These are phyloP conservation scores for Cutaneotrichosporon dermatis DNA, from an alignment of 1,284 basidiomycete genomes.

Conservation along the genomic window DNA sequence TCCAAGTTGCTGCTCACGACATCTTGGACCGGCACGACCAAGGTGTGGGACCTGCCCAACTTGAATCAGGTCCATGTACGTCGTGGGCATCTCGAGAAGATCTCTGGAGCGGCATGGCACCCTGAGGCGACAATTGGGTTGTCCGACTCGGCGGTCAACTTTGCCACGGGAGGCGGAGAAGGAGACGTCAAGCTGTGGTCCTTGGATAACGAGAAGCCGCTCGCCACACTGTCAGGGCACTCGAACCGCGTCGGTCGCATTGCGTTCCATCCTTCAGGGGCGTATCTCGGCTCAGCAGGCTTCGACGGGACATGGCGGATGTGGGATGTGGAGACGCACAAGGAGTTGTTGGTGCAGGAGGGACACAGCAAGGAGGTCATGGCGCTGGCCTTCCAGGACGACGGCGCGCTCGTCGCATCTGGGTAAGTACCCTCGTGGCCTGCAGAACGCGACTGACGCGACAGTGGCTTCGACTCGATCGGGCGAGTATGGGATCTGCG, in stretches of 20 bases:
- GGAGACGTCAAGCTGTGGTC: slow-evolving; percentile 84
- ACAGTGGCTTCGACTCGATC: slow-evolving; percentile 89
- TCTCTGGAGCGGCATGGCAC: slow-evolving; percentile 97
- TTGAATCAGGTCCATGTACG: slow-evolving; percentile 71
- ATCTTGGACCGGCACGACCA: slow-evolving; percentile 92
- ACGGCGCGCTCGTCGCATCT: slow-evolving; percentile 86
- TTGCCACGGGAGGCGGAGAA: slow-evolving; percentile 89
- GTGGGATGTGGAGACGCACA: slow-evolving; percentile 81
- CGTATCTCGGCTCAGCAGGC: slow-evolving; percentile 87
- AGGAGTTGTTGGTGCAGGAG: slow-evolving; percentile 86
- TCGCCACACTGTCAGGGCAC: slow-evolving; percentile 82
- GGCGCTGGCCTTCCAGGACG: slow-evolving; percentile 88
- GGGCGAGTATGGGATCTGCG: slow-evolving; percentile 95
- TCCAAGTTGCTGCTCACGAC: slow-evolving; percentile 81
- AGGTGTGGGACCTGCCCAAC: slow-evolving; percentile 90
- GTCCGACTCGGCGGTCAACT: slow-evolving; percentile 65
- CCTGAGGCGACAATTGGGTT: slow-evolving; percentile 84
- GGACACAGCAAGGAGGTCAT: slow-evolving; percentile 98
- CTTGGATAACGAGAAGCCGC: slow-evolving; percentile 62
- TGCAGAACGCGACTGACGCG: slow-evolving; percentile 8
- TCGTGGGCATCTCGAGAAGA: slow-evolving; percentile 79
- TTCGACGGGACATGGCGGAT: slow-evolving; percentile 99
- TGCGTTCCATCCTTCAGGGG: slow-evolving; percentile 91
- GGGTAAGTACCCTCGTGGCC: slow-evolving; percentile 58
- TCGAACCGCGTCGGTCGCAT: slow-evolving; percentile 85